Conservation (phyloP, 306 rosid species). For the Lathyrus oleraceus region DNA sequence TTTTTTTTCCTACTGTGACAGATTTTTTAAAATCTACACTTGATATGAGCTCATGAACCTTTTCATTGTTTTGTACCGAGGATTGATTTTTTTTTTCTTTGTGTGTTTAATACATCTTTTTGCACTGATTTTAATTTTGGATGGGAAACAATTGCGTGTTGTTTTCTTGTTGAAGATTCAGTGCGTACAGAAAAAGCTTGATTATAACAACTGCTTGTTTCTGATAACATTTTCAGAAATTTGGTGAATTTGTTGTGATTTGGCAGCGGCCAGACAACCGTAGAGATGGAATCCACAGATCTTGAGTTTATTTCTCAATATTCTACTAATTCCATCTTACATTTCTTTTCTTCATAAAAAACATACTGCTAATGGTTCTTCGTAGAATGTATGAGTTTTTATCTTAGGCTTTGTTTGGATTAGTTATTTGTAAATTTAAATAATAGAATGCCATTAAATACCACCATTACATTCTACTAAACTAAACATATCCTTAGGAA, state of each 20-base stretch:
- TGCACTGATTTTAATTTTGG: conserved; percentile 46
- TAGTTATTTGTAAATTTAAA: too few relatives aligned
- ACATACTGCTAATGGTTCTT: too few relatives aligned
- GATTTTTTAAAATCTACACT: conserved; percentile 56
- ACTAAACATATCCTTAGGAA: too few relatives aligned
- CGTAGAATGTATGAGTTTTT: too few relatives aligned
- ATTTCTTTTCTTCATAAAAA: not conserved
- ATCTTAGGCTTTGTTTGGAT: too few relatives aligned
- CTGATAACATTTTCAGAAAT: not conserved
- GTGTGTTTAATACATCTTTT: too few relatives aligned
- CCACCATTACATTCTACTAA: too few relatives aligned
- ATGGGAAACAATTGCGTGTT: conserved; percentile 26
- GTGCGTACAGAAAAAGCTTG: conserved; percentile 59
- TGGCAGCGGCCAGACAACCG: conserved; percentile 97
- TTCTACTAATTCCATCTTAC: conserved; percentile 5
- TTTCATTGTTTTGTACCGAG: too few relatives aligned
- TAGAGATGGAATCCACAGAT: conserved; percentile 85
- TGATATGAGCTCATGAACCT: conserved; percentile 65
- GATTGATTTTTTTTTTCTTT: not conserved
- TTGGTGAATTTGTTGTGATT: conserved; percentile 19
- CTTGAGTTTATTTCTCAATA: conserved; percentile 32
- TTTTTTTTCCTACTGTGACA: conserved; percentile 46
- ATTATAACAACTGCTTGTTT: conserved; percentile 21
- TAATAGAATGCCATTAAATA: too few relatives aligned
- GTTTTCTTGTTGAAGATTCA: conserved; percentile 42